Evolutionary conservation across 2,329 filamentous ascomycete genomes (phyloP).

Genomic region (Pyricularia pennisetigena): DNA sequence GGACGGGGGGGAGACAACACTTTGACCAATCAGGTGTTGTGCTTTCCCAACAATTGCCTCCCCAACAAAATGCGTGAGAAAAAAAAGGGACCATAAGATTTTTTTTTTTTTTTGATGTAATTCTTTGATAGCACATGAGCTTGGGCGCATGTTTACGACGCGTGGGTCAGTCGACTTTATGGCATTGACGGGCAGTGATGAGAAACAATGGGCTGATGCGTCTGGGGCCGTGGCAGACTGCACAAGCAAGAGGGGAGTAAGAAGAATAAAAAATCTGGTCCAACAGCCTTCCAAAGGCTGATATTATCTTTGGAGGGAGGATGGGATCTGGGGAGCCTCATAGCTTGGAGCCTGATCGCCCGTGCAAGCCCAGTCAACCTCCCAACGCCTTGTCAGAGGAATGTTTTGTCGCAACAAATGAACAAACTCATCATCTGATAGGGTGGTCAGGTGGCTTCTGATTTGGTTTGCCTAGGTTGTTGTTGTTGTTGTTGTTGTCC

Average conservation of each 20-base stretch:
- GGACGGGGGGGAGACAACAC: neutral
- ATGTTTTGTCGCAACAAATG: neutral
- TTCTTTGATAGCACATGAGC: neutral
- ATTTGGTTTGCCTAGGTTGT: neutral
- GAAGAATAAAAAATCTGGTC: neutral
- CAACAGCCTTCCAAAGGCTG: neutral
- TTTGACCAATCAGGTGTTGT: slow-evolving; percentile 2
- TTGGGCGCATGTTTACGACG: neutral
- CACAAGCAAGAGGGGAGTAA: neutral
- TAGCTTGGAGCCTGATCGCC: neutral
- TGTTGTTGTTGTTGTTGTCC: neutral
- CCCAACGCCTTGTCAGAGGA: neutral
- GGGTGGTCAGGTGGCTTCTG: neutral
- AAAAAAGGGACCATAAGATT: neutral
- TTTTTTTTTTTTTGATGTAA: neutral
- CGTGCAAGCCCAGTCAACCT: neutral
- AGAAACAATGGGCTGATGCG: neutral
- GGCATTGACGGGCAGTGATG: neutral
- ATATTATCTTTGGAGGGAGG: neutral
- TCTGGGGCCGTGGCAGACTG: neutral
- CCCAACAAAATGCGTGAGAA: slow-evolving; percentile 7
- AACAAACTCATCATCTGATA: neutral
- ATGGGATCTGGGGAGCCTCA: neutral
- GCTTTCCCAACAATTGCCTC: slow-evolving; percentile 7
- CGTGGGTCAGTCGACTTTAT: neutral